These are phyloP conservation scores for Pseudisothecium myosuroides DNA, from an alignment of 225 moss, liverwort and hornwort species.

Conservation along the genomic window DNA sequence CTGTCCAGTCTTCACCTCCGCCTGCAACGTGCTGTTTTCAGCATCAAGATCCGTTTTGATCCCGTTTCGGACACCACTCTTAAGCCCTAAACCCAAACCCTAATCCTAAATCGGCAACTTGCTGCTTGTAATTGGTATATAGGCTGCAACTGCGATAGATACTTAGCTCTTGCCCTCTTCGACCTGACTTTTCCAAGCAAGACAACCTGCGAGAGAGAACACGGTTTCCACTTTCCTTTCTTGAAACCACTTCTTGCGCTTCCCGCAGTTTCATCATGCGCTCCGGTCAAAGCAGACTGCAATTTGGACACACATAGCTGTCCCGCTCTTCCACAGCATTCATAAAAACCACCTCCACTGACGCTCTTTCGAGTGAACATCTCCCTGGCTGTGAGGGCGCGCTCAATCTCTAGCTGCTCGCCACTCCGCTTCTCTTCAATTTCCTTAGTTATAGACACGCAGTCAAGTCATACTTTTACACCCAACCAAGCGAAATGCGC, in stretches of 20 bases:
- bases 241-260: neutral
- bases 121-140: neutral
- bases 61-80: slow-evolving; percentile 1
- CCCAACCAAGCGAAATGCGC: no score
- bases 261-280: slow-evolving; percentile 10
- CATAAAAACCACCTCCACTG: neutral
- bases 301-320: neutral
- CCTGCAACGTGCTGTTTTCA: slow-evolving; percentile 4
- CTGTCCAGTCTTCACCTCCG: slow-evolving; percentile 11
- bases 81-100: slow-evolving; percentile 12
- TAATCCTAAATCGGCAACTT: neutral
- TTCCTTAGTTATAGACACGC: neutral
- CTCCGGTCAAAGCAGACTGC: slow-evolving; percentile 10
- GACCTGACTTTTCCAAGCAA: neutral
- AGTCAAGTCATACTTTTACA: neutral
- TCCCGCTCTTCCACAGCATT: slow-evolving; percentile 18
- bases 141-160: neutral
- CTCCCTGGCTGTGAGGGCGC: slow-evolving; percentile 20
- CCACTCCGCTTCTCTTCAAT: neutral
- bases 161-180: slow-evolving; percentile 12
- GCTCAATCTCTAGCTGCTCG: neutral
- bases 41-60: slow-evolving; percentile 12
- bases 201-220: slow-evolving; percentile 14
- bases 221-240: slow-evolving; percentile 5
- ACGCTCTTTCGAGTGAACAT: slow-evolving; percentile 17